phyloP scores from a whole-genome alignment of 2,329 filamentous ascomycete genomes.

The Cladophialophora psammophila region DNA sequence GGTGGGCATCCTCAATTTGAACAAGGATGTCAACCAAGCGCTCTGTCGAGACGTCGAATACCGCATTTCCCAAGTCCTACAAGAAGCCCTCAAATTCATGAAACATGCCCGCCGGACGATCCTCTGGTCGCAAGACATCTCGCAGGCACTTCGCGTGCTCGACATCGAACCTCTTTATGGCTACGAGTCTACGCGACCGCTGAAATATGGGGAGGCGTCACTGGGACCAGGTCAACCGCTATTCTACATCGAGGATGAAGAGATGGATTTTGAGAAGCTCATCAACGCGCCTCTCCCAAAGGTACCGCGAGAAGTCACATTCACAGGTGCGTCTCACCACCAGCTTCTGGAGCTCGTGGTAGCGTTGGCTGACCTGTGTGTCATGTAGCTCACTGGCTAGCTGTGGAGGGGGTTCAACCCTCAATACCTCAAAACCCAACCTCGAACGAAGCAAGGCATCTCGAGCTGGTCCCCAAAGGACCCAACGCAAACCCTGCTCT shows the following conservation, averaged over 20 bases:
- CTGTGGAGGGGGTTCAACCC: slow-evolving; percentile 95
- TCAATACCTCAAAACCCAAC: slow-evolving; percentile 97
- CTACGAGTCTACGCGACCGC: slow-evolving; percentile 87
- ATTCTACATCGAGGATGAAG: slow-evolving; percentile 97
- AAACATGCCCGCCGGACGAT: slow-evolving; percentile 85
- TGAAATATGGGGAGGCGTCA: slow-evolving; percentile 92
- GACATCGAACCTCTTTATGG: slow-evolving; percentile 83
- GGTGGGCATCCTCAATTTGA: slow-evolving; percentile 81
- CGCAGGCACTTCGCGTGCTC: slow-evolving; percentile 81
- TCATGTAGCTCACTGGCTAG: slow-evolving; percentile 85
- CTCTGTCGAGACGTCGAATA: slow-evolving; percentile 95
- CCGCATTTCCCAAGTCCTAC: slow-evolving; percentile 88
- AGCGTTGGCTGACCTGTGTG: slow-evolving; percentile 5
- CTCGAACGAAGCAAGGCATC: slow-evolving; percentile 78
- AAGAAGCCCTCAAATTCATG: slow-evolving; percentile 96
- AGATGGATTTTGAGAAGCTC: slow-evolving; percentile 98
- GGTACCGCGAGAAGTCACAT: slow-evolving; percentile 88
- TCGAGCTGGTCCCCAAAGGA: slow-evolving; percentile 88
- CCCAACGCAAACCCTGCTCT: slow-evolving; percentile 85
- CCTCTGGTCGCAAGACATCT: slow-evolving; percentile 86
- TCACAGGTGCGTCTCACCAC: slow-evolving; percentile 71
- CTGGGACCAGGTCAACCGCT: slow-evolving; percentile 91
- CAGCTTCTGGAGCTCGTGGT: neutral
- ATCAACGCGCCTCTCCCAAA: slow-evolving; percentile 96
- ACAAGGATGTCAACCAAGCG: slow-evolving; percentile 84